Percentiles rank a stretch among this genome's conserved stretches.
Conservation (phyloP, 441 rosid species). For the Corymbia calophylla region DNA sequence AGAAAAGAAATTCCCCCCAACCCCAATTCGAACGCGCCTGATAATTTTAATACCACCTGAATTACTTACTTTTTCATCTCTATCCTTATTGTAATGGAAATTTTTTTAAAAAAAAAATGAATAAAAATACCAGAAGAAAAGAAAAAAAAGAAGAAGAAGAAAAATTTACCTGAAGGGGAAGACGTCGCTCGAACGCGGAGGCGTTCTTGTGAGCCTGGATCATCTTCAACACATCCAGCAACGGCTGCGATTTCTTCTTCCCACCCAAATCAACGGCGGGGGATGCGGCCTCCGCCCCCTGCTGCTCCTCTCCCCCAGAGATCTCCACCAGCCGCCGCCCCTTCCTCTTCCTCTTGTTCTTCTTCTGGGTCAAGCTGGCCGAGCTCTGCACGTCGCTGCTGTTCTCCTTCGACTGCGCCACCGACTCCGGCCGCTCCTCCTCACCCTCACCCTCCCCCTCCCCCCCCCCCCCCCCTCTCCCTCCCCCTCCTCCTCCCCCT, state of each 20-base stretch:
- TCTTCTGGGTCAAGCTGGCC: slow-evolving; percentile 16
- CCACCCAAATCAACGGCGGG: background rate
- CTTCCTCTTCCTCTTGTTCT: slow-evolving; percentile 12
- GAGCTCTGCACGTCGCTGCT: slow-evolving; percentile 63
- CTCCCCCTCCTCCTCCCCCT: background rate
- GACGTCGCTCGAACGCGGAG: slow-evolving; percentile 43
- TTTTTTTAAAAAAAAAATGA: background rate
- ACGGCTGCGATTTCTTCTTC: slow-evolving; percentile 37
- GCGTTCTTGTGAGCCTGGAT: slow-evolving; percentile 41
- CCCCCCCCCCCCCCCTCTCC: slow-evolving; percentile 15
- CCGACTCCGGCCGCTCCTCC: slow-evolving; percentile 3
- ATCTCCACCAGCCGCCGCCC: slow-evolving; percentile 14
- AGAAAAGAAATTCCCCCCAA: background rate
- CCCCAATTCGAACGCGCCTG: background rate
- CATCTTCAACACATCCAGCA: slow-evolving; percentile 26
- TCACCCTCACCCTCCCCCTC: slow-evolving; percentile 21
- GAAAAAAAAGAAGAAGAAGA: background rate
- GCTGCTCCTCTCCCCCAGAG: slow-evolving; percentile 16
- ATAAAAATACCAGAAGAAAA: background rate
- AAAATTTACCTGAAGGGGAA: slow-evolving; percentile 31
- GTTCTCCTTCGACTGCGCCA: slow-evolving; percentile 11
- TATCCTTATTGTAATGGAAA: background rate
- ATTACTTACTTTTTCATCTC: background rate
- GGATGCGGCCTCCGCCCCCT: background rate
- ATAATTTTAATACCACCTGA: background rate